phyloP scores from a whole-genome alignment of 1,139 yeast genomes.

The Candida frijolesensis region DNA sequence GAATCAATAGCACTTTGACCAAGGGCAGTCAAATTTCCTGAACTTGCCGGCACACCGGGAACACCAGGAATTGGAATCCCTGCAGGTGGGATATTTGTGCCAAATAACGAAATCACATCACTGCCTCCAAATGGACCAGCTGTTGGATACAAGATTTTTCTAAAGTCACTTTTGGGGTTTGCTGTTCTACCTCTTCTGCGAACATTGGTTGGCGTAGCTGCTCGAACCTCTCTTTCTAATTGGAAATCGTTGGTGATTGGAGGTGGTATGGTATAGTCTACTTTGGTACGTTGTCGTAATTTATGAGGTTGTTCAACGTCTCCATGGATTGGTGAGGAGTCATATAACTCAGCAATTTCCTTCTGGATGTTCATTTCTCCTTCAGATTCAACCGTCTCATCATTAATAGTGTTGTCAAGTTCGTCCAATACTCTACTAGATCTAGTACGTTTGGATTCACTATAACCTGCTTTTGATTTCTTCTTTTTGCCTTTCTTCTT shows the following conservation, averaged over 20 bases:
- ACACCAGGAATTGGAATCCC: constrained; percentile 47
- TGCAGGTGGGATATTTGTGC: constrained; percentile 60
- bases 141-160: constrained; percentile 81
- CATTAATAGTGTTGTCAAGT: constrained; percentile 22
- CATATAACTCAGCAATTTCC: constrained; percentile 55
- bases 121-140: constrained; percentile 98
- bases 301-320: constrained; percentile 55
- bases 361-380: constrained; percentile 44
- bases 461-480: constrained; percentile 29
- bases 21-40: constrained; percentile 45
- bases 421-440: constrained; percentile 17
- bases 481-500: constrained; percentile 20
- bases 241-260: constrained; percentile 61
- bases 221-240: constrained; percentile 19
- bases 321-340: constrained; percentile 54
- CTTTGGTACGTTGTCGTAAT: constrained; percentile 73
- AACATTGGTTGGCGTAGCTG: constrained; percentile 18
- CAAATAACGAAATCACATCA: constrained; percentile 76
- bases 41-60: constrained; percentile 21
- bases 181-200: constrained; percentile 33
- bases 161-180: constrained; percentile 43
- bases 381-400: constrained; percentile 20
- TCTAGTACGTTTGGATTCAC: constrained; percentile 22
- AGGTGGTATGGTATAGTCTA: constrained; percentile 87
- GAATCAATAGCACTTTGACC: constrained; percentile 56